Conservation (phyloP, 1,139 yeast species). For the Lodderomyces beijingensis region DNA sequence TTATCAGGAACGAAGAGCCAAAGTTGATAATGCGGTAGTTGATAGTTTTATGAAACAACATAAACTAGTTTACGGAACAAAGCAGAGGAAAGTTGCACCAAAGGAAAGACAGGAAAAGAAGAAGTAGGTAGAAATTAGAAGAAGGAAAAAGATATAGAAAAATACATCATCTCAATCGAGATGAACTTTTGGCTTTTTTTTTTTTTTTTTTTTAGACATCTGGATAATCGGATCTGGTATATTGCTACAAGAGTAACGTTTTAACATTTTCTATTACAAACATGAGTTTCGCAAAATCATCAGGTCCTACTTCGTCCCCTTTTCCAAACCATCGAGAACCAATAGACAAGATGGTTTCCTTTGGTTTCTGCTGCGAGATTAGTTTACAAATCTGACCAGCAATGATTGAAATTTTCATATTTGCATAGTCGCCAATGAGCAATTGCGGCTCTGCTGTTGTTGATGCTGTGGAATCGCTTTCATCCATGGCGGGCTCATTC, state of each 20-base stretch:
- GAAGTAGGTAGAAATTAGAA: conserved; percentile 1
- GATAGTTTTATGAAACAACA: conserved; percentile 82
- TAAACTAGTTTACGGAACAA: conserved; percentile 67
- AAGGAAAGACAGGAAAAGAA: conserved; percentile 44
- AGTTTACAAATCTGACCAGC: conserved; percentile 44
- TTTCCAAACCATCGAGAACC: conserved; percentile 44
- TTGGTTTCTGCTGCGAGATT: conserved; percentile 23
- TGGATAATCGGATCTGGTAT: background rate
- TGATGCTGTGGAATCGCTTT: background rate
- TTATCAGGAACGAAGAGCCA: conserved; percentile 76
- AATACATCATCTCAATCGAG: too few relatives aligned
- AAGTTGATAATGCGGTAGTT: conserved; percentile 63
- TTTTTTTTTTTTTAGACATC: background rate
- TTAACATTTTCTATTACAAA: conserved; percentile 35
- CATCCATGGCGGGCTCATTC: conserved; percentile 9
- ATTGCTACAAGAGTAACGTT: conserved; percentile 16
- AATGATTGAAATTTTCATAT: conserved; percentile 37
- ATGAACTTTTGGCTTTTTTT: too few relatives aligned
- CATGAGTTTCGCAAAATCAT: conserved; percentile 41
- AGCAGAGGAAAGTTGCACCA: conserved; percentile 66
- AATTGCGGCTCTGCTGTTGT: conserved; percentile 31
- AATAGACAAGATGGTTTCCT: conserved; percentile 33
- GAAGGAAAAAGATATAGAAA: background rate
- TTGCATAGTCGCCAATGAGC: conserved; percentile 37
- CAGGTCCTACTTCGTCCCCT: conserved; percentile 27